Conservation (phyloP, 768 basidiomycete genomes). For the Boletus reticuloceps region DNA sequence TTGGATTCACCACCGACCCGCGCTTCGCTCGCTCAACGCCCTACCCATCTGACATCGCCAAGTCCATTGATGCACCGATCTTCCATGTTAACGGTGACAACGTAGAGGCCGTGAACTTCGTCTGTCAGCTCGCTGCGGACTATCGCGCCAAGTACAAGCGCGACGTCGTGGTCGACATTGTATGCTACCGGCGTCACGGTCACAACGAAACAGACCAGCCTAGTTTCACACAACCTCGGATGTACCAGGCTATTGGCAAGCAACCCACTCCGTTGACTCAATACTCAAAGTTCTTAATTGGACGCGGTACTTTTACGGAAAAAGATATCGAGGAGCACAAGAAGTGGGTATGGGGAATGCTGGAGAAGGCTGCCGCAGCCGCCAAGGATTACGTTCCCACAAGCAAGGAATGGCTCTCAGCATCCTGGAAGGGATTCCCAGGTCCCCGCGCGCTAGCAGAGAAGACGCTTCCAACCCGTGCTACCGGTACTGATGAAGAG, state of each 20-base stretch:
- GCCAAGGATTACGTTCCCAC: constrained; percentile 96
- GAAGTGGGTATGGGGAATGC: constrained; percentile 99
- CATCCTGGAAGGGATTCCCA: constrained; percentile 98
- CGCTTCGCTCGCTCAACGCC: constrained; percentile 97
- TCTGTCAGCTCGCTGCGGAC: constrained; percentile 96
- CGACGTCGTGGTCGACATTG: constrained; percentile 97
- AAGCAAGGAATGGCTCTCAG: constrained; percentile 95
- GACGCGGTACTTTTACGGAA: constrained; percentile 91
- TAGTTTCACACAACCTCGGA: constrained; percentile 95
- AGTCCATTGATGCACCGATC: constrained; percentile 96
- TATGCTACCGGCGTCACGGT: constrained; percentile 98
- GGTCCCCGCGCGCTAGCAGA: constrained; percentile 95
- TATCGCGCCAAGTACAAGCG: constrained; percentile 98
- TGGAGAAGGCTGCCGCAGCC: constrained; percentile 92
- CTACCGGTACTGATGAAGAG: constrained; percentile 77
- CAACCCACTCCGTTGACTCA: constrained; percentile 90
- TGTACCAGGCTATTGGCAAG: constrained; percentile 96
- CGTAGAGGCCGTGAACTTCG: constrained; percentile 96
- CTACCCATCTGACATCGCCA: constrained; percentile 97
- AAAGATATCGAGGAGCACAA: constrained; percentile 98
- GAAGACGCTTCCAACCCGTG: constrained; percentile 83
- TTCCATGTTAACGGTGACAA: constrained; percentile 99
- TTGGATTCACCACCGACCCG: constrained; percentile 98
- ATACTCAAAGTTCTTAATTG: constrained; percentile 88
- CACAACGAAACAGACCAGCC: constrained; percentile 99